phyloP scores from a whole-genome alignment of 1,284 basidiomycete genomes.

The Ustilago tritici region DNA sequence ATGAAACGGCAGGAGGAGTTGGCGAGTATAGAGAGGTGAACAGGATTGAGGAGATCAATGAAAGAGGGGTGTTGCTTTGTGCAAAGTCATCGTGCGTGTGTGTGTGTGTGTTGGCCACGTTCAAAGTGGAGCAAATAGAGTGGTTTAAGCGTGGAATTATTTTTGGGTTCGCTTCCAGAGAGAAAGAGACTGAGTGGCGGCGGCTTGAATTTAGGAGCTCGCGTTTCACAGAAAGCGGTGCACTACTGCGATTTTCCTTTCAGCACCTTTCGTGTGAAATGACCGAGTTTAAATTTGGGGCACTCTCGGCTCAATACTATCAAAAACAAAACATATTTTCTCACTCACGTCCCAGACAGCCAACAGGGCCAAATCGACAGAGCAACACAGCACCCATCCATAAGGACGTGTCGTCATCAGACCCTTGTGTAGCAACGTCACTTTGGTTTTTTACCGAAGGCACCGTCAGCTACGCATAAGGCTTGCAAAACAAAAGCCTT shows the following conservation, averaged over 20 bases:
- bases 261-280: neutral
- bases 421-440: neutral
- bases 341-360: too few species aligned
- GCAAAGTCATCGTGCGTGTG: conserved; percentile 18
- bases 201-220: conserved; percentile 4
- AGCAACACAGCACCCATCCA: neutral
- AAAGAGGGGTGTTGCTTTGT: neutral
- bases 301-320: neutral
- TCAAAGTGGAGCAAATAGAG: conserved; percentile 19
- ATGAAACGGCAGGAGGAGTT: neutral
- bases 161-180: neutral
- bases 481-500: neutral
- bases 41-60: conserved; percentile 6
- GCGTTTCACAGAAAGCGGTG: neutral
- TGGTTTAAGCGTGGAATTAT: neutral
- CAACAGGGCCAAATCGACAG: too few species aligned
- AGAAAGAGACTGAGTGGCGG: neutral
- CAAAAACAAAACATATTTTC: neutral
- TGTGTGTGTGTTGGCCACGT: conserved; percentile 16
- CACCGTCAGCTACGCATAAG: conserved; percentile 2
- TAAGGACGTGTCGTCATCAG: neutral
- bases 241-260: neutral
- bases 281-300: conserved; percentile 3
- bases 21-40: neutral
- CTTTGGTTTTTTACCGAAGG: neutral